Evolutionary conservation across 768 basidiomycete genomes (phyloP), one percentile per base, ranked within the genome.

Genomic region (Lentinula guzmanii): DNA sequence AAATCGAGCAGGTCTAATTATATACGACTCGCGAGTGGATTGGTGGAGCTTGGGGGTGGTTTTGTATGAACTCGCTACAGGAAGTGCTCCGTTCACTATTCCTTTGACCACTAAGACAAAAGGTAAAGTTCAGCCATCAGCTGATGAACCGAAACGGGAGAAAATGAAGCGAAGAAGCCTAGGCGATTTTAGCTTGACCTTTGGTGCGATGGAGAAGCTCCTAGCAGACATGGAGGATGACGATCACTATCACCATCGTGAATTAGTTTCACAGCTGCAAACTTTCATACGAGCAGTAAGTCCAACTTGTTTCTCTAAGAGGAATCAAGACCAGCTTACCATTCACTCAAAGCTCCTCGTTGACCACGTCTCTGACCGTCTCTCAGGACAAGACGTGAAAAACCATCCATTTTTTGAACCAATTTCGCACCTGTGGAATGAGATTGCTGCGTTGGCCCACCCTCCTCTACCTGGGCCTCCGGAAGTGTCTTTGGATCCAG

Each of bases 41-140:
- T 77, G 74, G 72, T 76, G 75, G 72, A 73, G 73, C 61, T 62
- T 76, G 1, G 76, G 75, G 4, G 59, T 73, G 5, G 55, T 71
- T 16, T 55, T 76, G 24, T 71, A 72, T 39, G 75, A 76, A 62
- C 45, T 76, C 21, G 67, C 67, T 7, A 71, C 69, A 13, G 75
- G 73, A 8, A 54, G 51, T n/a, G 59, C 67, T n/a, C 69, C 70
- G 15, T 70, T 68, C 31, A 43, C 55, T 13, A 51, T 24, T 16
- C 58, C 24, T 37, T 16, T 16, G 11, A 16, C 15, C 11, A 54
- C 34, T 39, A 9, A 5, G 16, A 52, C 16, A 9, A 37, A 37
- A 18, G 21, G 21, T 31, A 28, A 50, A 50, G 28, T 24, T 50
- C 10, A 24, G 9, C 45, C 52, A 13, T 15, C 16, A 10, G 45